Conservation (phyloP, 2,329 filamentous ascomycete species). For the Hymenoscyphus occultus region DNA sequence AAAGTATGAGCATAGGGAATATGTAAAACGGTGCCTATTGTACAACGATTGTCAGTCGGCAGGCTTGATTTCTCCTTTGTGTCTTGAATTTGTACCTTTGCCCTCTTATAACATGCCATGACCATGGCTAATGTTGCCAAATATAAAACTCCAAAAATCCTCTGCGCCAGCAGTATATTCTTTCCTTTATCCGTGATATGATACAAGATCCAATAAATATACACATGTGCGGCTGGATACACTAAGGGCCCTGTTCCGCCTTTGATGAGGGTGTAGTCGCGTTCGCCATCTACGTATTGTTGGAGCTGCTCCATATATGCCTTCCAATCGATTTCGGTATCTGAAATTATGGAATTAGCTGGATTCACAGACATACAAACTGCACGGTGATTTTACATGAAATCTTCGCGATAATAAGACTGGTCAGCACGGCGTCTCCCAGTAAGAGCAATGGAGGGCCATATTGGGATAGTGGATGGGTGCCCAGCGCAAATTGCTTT, state of each 20-base stretch:
- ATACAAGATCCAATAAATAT: constrained; percentile 81
- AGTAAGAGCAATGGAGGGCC: constrained; percentile 28
- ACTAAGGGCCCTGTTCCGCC: constrained; percentile 91
- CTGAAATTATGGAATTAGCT: constrained; percentile 42
- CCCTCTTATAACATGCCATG: constrained; percentile 75
- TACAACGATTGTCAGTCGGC: constrained; percentile 10
- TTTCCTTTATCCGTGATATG: constrained; percentile 70
- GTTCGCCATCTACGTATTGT: constrained; percentile 77
- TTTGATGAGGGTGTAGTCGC: constrained; percentile 80
- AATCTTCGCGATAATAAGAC: constrained; percentile 32
- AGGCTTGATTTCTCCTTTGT: not conserved
- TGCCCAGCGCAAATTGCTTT: constrained; percentile 29
- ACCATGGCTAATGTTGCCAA: constrained; percentile 72
- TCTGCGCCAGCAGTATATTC: constrained; percentile 77
- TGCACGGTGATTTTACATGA: constrained; percentile 27
- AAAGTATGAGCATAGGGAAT: constrained; percentile 79
- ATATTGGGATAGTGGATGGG: constrained; percentile 32
- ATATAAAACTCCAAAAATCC: constrained; percentile 78
- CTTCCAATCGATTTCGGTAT: constrained; percentile 97
- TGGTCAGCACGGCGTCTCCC: constrained; percentile 32
- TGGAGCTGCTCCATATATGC: constrained; percentile 94
- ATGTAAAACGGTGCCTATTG: constrained; percentile 77
- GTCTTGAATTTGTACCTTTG: constrained; percentile 52
- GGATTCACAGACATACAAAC: not conserved
- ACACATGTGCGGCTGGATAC: constrained; percentile 91